A percentile compares a stretch with the other conserved stretches of the same genome.
These are phyloP conservation scores for Kluyveromyces dobzhanskii DNA, from an alignment of 805 yeast genomes.

Conservation along the genomic window DNA sequence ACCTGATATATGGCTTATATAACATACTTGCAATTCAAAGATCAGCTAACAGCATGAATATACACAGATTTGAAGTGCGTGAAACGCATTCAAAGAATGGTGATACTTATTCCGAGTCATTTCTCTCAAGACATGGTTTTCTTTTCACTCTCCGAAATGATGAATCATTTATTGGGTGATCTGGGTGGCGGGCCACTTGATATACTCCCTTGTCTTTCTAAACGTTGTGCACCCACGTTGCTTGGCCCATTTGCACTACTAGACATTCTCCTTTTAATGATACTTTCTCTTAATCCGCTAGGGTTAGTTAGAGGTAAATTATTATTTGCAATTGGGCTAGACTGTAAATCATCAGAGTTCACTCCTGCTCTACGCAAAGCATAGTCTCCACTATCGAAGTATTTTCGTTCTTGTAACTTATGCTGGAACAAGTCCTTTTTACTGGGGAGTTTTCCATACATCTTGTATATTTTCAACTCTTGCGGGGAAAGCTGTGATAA, in stretches of 20 bases:
- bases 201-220: conserved; percentile 27
- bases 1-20: too few relatives aligned
- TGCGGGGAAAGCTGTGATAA: conserved; percentile 59
- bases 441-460: conserved; percentile 83
- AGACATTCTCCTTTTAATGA: conserved; percentile 28
- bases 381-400: conserved; percentile 90
- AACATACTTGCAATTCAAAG: too few relatives aligned
- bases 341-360: conserved; percentile 19
- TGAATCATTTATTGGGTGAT: conserved; percentile 23
- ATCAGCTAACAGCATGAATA: too few relatives aligned
- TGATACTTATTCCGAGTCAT: too few relatives aligned
- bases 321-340: conserved; percentile 19
- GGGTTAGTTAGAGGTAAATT: conserved; percentile 30
- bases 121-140: too few relatives aligned
- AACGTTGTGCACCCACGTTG: conserved; percentile 4
- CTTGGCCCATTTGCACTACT: conserved; percentile 23
- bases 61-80: too few relatives aligned
- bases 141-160: too few relatives aligned
- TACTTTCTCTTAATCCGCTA: conserved; percentile 28
- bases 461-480: conserved; percentile 64
- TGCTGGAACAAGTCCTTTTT: conserved; percentile 66
- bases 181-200: conserved; percentile 30
- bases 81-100: too few relatives aligned
- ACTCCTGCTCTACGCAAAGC: conserved; percentile 72
- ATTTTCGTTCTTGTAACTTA: conserved; percentile 79